Percentiles rank a stretch among this genome's conserved stretches.
These are phyloP conservation scores for Beauveria australis DNA, from an alignment of 2,329 filamentous ascomycete species.

Conservation along the genomic window DNA sequence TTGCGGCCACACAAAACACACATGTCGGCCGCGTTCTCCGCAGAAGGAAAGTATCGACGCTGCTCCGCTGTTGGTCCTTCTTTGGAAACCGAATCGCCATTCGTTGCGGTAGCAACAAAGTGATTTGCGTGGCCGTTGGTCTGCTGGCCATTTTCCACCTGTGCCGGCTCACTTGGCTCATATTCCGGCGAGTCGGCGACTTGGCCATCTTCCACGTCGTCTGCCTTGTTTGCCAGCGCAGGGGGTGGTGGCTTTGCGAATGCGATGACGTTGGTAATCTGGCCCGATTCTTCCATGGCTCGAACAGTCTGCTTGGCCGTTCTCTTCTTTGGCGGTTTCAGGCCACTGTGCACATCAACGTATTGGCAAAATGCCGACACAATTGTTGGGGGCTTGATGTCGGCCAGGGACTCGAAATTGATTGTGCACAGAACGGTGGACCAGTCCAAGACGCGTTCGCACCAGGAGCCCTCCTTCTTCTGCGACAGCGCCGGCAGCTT, in stretches of 20 bases:
- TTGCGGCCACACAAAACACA: slow-evolving; percentile 44
- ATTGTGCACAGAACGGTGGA: slow-evolving; percentile 10
- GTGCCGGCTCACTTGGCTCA: slow-evolving; percentile 5
- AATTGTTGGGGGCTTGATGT: slow-evolving; percentile 19
- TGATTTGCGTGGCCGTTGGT: neutral
- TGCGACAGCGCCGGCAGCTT: slow-evolving; percentile 9
- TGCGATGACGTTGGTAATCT: slow-evolving; percentile 14
- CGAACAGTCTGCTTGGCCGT: slow-evolving; percentile 23
- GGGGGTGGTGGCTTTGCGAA: neutral
- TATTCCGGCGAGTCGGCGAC: slow-evolving; percentile 8
- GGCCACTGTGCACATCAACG: slow-evolving; percentile 21
- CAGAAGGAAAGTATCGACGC: slow-evolving; percentile 43
- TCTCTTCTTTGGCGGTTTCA: slow-evolving; percentile 23
- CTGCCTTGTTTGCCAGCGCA: neutral
- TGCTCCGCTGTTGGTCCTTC: slow-evolving; percentile 19
- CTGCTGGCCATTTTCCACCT: slow-evolving; percentile 3
- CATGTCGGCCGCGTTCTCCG: slow-evolving; percentile 31
- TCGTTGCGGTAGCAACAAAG: neutral
- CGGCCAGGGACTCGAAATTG: slow-evolving; percentile 18
- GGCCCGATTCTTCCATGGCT: slow-evolving; percentile 19
- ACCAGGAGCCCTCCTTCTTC: slow-evolving; percentile 10
- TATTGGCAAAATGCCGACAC: slow-evolving; percentile 23
- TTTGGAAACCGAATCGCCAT: slow-evolving; percentile 13
- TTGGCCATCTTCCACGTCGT: neutral
- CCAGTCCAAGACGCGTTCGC: slow-evolving; percentile 6